A percentile compares a stretch with the other conserved stretches of the same genome.
These are phyloP conservation scores for Candida albicans DNA, from an alignment of 1,139 yeast species.

Conservation along the genomic window DNA sequence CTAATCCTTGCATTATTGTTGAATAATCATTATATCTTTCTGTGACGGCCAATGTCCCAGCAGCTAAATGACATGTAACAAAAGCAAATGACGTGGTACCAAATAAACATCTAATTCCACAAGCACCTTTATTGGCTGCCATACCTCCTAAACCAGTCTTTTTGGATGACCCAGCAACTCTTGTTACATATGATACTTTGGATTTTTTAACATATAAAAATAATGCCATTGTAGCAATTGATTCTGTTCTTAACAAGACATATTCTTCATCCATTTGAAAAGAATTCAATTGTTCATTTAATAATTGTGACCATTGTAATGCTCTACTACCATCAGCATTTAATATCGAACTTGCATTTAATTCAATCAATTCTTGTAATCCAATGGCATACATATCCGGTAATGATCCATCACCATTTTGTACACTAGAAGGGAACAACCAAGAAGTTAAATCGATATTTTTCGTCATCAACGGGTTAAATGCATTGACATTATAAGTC, in stretches of 20 bases:
- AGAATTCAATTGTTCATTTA: conserved; percentile 55
- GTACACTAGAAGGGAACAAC: conserved; percentile 73
- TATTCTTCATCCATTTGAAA: conserved; percentile 31
- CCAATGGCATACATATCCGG: conserved; percentile 86
- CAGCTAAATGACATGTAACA: conserved; percentile 92
- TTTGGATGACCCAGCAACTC: conserved; percentile 76
- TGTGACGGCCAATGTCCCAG: conserved; percentile 79
- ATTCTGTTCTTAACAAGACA: conserved; percentile 42
- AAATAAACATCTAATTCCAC: conserved; percentile 76
- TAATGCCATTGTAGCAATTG: conserved; percentile 46
- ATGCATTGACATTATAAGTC: conserved; percentile 86
- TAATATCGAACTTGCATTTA: conserved; percentile 80
- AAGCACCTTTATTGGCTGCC: conserved; percentile 90
- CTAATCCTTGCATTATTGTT: conserved; percentile 73
- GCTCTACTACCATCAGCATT: conserved; percentile 69
- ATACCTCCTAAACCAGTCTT: conserved; percentile 92
- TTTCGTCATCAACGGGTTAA: conserved; percentile 35
- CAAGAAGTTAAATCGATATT: conserved; percentile 65
- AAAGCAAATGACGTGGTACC: conserved; percentile 80
- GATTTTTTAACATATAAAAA: conserved; percentile 39
- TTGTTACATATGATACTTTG: conserved; percentile 62
- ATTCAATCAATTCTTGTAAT: conserved; percentile 87
- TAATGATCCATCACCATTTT: conserved; percentile 23
- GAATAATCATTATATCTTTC: conserved; percentile 89
- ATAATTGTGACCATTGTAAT: conserved; percentile 59